These are phyloP conservation scores for Wolfiporia cocos DNA, from an alignment of 1,284 basidiomycete genomes.

Conservation along the genomic window DNA sequence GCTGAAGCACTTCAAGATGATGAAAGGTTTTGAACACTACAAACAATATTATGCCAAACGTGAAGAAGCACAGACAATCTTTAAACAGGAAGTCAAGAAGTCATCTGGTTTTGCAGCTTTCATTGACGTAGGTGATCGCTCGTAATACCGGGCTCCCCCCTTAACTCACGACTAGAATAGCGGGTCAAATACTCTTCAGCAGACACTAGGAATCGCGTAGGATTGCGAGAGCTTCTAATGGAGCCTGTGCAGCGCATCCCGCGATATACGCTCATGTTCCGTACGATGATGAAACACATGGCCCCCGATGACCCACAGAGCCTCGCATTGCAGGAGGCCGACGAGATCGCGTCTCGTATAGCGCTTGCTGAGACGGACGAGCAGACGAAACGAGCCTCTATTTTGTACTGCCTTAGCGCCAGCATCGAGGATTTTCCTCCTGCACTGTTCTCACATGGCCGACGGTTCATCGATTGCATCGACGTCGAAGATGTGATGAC, in stretches of 20 bases:
- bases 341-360: slow-evolving; percentile 85
- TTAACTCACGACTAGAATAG: slow-evolving; percentile 33
- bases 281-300: slow-evolving; percentile 88
- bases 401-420: slow-evolving; percentile 82
- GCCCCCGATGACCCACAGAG: slow-evolving; percentile 70
- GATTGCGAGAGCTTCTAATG: slow-evolving; percentile 92
- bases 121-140: slow-evolving; percentile 61
- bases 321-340: slow-evolving; percentile 80
- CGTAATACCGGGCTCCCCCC: neutral
- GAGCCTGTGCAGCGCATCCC: slow-evolving; percentile 99
- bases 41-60: slow-evolving; percentile 88
- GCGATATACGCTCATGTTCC: slow-evolving; percentile 90
- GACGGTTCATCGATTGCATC: slow-evolving; percentile 88
- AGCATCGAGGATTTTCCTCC: slow-evolving; percentile 92
- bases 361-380: slow-evolving; percentile 92
- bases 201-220: slow-evolving; percentile 80
- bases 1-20: slow-evolving; percentile 77
- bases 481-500: slow-evolving; percentile 84
- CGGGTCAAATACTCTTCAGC: slow-evolving; percentile 85
- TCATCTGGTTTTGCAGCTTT: slow-evolving; percentile 75
- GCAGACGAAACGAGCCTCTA: slow-evolving; percentile 83
- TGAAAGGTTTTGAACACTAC: slow-evolving; percentile 85
- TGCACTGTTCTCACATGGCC: slow-evolving; percentile 77
- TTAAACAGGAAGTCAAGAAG: slow-evolving; percentile 78
- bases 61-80: slow-evolving; percentile 89